Evolutionary conservation across 495 filamentous ascomycete genomes (phyloP), one percentile per base, ranked within the genome.

Genomic region (Talaromyces stipitatus): DNA sequence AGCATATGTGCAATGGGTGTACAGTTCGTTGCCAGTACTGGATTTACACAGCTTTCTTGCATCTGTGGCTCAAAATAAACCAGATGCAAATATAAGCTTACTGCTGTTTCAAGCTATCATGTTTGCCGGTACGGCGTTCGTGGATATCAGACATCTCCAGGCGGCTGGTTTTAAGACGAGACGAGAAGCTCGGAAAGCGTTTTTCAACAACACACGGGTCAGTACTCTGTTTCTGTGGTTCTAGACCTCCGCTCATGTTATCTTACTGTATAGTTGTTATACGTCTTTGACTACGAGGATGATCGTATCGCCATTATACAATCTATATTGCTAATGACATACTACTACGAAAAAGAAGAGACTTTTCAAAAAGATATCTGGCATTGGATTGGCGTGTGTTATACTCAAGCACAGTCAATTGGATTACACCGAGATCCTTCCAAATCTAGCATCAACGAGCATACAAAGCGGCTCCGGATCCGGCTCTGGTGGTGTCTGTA

Each of bases 401-500:
- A 90, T 55, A 91, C 85, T 12, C 75, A 91, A 26, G 87, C 86
- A 43, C 86, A 90, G 63, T 91, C 88, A 0, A 90, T 92, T 56
- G 89, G 89, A 2, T 74, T 92, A 0, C 87, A 94, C 66, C 81
- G 84, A 46, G 86, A 95, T 61, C 88, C 90, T 14, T 75, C 76
- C 14, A 78, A 83, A 2, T 81, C 79, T 23, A 79, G 78, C 57
- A 85, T 92, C 79, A 77, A 85, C 18, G 64, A 71, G 7, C 75
- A 75, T 48, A 82, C 78, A 61, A 79, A 83, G 60, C 82, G 82
- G 50, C 64, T 95, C 33, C 89, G 89, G 77, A 88, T 85, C 61
- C 78, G 90, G 16, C 83, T 96, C 36, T 96, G 90, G 90, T 96
- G 91, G 91, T 89, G 87, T 41, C 83, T 88, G 57, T 92, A 90